Conservation (phyloP, 2,329 filamentous ascomycete species). For the Beauveria bassiana region DNA sequence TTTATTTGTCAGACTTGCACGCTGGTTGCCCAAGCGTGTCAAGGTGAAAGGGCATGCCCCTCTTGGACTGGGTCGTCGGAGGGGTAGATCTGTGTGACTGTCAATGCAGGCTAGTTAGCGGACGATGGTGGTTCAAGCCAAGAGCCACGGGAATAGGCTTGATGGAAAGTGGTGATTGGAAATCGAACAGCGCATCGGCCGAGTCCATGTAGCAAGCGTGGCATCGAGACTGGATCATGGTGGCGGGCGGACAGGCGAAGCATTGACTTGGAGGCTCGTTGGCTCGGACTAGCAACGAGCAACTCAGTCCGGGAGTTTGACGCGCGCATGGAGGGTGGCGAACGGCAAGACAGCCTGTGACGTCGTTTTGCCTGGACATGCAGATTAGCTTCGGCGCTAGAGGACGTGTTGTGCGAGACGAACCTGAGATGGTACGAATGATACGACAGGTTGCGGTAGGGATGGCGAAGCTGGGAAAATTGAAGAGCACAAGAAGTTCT, state of each 20-base stretch:
- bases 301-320: neutral
- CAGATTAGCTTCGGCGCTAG: conserved; percentile 10
- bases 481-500: neutral
- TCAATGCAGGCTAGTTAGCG: neutral
- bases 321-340: neutral
- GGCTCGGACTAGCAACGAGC: neutral
- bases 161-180: neutral
- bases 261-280: neutral
- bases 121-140: neutral
- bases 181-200: neutral
- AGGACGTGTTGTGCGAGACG: neutral
- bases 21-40: too few species aligned
- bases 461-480: neutral
- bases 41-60: neutral
- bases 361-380: conserved; percentile 3
- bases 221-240: neutral
- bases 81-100: neutral
- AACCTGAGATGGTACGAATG: neutral
- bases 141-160: neutral
- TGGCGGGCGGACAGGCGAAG: neutral
- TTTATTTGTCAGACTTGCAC: neutral
- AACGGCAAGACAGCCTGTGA: neutral
- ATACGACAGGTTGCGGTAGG: neutral
- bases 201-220: neutral
- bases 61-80: neutral